Evolutionary conservation across 352 stramenopile genomes (phyloP), one percentile per base, ranked within the genome.

Genomic region (Phytophthora megakarya): DNA sequence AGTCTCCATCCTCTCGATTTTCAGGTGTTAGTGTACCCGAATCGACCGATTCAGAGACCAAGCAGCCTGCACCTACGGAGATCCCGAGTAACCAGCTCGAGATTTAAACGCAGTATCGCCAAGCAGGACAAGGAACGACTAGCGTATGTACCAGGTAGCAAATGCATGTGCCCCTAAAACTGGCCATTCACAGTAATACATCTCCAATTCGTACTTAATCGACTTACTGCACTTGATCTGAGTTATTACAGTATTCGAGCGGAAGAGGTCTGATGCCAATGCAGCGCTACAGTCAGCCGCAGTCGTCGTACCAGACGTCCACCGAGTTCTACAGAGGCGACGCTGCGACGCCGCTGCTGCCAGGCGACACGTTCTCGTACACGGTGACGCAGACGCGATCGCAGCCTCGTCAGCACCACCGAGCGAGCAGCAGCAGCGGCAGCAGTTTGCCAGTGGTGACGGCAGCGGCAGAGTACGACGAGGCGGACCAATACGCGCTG

Each of bases 401-500:
- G n/a, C n/a, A 69, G 37, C 60, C 68, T 33, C 69, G 65, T n/a
- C 65, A 70, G 43, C 61, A 78, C 10, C 66, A 78, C 42, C 62
- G 62, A 45, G 42, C 30, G 13, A 67, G 60, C 55, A 74, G 50
- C 26, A 72, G 61, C 52, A 78, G 61, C 8, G 45, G 45, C 22
- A 67, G 58, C 28, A 78, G 65, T 42, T 33, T 60, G 7, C 57
- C 65, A 7, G 51, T 62, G 21, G 50, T 64, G 16, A 26, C 47
- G 0, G 46, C 50, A 8, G 65, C 61, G n/a, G 54, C 55, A 16
- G 61, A 75, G 12, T 21, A 67, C 8, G 67, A 81, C 33, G 72
- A 84, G 28, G 72, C 68, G 22, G 60, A 82, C 45, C 70, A 83
- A 56, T 91, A 78, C 21, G 72, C 75, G 51, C 57, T 88, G 45